Percentiles rank a stretch among this genome's conserved stretches.
Conservation (phyloP, 306 rosid genomes). For the Delonix regia region DNA sequence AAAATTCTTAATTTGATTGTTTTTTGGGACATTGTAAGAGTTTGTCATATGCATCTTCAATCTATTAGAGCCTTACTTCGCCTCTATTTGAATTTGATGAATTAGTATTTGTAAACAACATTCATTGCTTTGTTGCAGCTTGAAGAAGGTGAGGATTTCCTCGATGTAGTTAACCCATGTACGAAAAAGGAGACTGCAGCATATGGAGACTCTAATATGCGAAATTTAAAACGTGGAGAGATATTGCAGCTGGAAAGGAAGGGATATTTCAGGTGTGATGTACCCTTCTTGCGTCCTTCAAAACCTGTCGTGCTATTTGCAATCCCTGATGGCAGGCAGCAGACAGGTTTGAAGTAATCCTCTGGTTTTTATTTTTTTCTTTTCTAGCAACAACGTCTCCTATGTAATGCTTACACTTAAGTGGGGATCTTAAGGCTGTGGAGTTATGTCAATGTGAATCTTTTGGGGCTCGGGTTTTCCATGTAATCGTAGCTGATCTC, state of each 20-base stretch:
- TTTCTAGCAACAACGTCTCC: neutral
- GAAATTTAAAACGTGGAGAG: slow-evolving; percentile 75
- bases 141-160: slow-evolving; percentile 86
- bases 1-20: neutral
- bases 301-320: slow-evolving; percentile 72
- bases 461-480: neutral
- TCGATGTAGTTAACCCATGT: slow-evolving; percentile 76
- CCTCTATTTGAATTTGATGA: neutral
- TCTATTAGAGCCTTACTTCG: neutral
- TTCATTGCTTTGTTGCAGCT: slow-evolving; percentile 60
- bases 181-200: slow-evolving; percentile 80
- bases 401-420: neutral
- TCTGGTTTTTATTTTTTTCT: slow-evolving; percentile 10
- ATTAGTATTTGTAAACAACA: neutral
- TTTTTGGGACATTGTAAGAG: neutral
- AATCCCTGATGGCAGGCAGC: slow-evolving; percentile 93
- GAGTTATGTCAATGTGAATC: slow-evolving; percentile 13
- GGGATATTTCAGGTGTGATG: slow-evolving; percentile 93
- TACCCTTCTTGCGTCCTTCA: slow-evolving; percentile 65
- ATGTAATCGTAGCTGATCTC: neutral
- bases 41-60: neutral
- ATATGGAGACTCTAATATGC: slow-evolving; percentile 81
- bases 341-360: slow-evolving; percentile 53
- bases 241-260: slow-evolving; percentile 91
- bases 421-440: slow-evolving; percentile 29